These are phyloP conservation scores for Fusarium austroafricanum DNA, from an alignment of 2,329 filamentous ascomycete species.

Conservation along the genomic window DNA sequence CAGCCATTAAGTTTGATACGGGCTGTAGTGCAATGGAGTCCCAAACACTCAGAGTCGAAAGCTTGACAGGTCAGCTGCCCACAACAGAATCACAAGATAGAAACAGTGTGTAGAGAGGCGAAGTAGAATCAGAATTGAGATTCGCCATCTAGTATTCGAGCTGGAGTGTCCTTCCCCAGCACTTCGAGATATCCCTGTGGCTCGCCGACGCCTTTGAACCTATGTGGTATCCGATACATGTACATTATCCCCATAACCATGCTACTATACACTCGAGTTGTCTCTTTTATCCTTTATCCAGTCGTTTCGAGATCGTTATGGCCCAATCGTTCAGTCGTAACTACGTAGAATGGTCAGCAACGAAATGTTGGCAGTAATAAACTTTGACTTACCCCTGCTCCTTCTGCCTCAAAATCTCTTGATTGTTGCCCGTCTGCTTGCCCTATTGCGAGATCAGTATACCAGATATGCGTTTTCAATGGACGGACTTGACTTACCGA, in stretches of 20 bases:
- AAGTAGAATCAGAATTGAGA: constrained; percentile 36
- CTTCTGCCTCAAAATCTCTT: constrained; percentile 79
- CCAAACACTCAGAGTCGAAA: neutral
- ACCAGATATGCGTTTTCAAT: neutral
- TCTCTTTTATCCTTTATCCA: constrained; percentile 19
- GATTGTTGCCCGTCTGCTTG: constrained; percentile 75
- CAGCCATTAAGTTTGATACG: neutral
- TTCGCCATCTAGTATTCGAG: constrained; percentile 40
- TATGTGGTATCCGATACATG: constrained; percentile 45
- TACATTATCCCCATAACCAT: constrained; percentile 42
- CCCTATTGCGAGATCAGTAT: constrained; percentile 60
- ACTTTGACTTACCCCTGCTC: constrained; percentile 74
- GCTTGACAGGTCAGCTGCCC: neutral
- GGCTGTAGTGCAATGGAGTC: neutral
- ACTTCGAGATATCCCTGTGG: constrained; percentile 10
- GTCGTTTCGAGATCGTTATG: constrained; percentile 15
- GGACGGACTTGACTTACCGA: constrained; percentile 61
- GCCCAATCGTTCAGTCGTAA: constrained; percentile 32
- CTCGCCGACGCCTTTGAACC: constrained; percentile 24
- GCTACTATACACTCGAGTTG: constrained; percentile 44
- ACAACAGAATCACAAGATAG: no score
- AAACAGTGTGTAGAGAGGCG: neutral
- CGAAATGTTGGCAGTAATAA: neutral
- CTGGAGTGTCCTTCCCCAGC: constrained; percentile 10
- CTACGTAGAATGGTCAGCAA: constrained; percentile 18